Evolutionary conservation across 2,329 filamentous ascomycete species (phyloP).

Genomic region (Camptophora hylomeconis): DNA sequence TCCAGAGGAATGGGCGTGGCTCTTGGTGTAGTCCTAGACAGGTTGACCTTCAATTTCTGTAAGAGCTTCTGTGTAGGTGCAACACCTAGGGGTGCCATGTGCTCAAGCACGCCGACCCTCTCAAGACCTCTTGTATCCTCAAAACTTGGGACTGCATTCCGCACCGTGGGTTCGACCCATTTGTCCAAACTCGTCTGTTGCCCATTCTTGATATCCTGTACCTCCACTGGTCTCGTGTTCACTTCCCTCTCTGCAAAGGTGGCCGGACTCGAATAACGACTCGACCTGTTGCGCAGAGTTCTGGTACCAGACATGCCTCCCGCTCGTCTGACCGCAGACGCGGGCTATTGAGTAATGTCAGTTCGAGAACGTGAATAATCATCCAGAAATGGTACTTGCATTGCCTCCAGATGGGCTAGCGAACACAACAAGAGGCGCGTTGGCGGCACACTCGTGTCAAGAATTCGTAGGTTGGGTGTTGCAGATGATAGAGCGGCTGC

Average conservation of each 20-base stretch:
- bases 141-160: conserved; percentile 51
- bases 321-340: conserved; percentile 13
- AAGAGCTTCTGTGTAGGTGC: conserved; percentile 52
- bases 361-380: too few species aligned
- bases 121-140: conserved; percentile 62
- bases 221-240: conserved; percentile 13
- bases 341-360: conserved; percentile 8
- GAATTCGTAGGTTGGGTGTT: too few species aligned
- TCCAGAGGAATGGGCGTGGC: conserved; percentile 9
- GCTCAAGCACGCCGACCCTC: conserved; percentile 62
- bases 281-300: conserved; percentile 17
- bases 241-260: conserved; percentile 11
- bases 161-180: conserved; percentile 46
- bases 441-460: too few species aligned
- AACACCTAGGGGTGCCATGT: conserved; percentile 70
- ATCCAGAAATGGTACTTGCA: too few species aligned
- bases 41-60: conserved; percentile 33
- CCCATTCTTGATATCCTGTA: conserved; percentile 10
- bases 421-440: too few species aligned
- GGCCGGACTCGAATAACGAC: conserved; percentile 16
- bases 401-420: too few species aligned
- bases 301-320: conserved; percentile 14
- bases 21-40: conserved; percentile 12
- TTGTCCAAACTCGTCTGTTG: conserved; percentile 20
- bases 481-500: too few species aligned